Evolutionary conservation across 805 yeast species (phyloP).

Genomic region (Soucietia sequanensis): DNA sequence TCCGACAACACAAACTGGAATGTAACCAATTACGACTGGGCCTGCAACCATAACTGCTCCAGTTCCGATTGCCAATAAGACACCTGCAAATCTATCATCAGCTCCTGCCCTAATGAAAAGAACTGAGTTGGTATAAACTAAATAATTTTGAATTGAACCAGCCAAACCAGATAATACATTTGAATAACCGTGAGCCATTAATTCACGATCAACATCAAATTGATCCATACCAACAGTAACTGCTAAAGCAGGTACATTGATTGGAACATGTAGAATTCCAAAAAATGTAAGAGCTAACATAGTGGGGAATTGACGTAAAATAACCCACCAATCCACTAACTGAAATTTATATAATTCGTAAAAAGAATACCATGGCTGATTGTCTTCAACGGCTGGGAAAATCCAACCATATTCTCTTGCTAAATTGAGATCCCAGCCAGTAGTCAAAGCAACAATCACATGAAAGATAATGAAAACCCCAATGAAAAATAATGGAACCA

Average conservation of each 20-base stretch:
- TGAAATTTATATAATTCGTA: slow-evolving; percentile 69
- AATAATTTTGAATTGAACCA: slow-evolving; percentile 91
- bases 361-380: slow-evolving; percentile 89
- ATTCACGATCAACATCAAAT: slow-evolving; percentile 87
- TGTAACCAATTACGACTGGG: slow-evolving; percentile 87
- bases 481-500: slow-evolving; percentile 81
- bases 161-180: slow-evolving; percentile 77
- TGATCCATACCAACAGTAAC: slow-evolving; percentile 84
- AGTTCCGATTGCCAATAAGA: slow-evolving; percentile 84
- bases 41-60: slow-evolving; percentile 80
- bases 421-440: slow-evolving; percentile 56
- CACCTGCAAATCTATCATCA: slow-evolving; percentile 82
- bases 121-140: slow-evolving; percentile 92
- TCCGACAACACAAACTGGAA: slow-evolving; percentile 96
- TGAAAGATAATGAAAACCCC: slow-evolving; percentile 70
- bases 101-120: slow-evolving; percentile 94
- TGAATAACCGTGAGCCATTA: slow-evolving; percentile 92
- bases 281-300: slow-evolving; percentile 96
- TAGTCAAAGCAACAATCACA: slow-evolving; percentile 59
- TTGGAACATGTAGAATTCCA: slow-evolving; percentile 95
- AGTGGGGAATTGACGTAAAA: slow-evolving; percentile 74
- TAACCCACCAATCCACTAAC: slow-evolving; percentile 71
- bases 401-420: slow-evolving; percentile 85
- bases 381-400: slow-evolving; percentile 60
- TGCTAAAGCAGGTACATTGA: slow-evolving; percentile 95